Percentiles rank a stretch among this genome's conserved stretches.
Conservation (phyloP, 2,329 filamentous ascomycete species). For the Alternaria sp. region DNA sequence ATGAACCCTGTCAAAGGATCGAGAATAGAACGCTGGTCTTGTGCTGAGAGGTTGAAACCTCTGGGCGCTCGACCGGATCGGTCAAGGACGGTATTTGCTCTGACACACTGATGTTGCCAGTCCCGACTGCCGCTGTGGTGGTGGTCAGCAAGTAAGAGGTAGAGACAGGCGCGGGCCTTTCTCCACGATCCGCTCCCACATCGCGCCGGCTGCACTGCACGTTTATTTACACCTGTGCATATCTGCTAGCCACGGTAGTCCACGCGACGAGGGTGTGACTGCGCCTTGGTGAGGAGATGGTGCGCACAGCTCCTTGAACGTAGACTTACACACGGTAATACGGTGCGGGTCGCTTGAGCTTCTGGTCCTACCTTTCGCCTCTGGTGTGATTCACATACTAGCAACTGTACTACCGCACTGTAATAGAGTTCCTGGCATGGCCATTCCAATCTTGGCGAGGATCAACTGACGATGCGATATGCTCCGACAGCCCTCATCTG, state of each 20-base stretch:
- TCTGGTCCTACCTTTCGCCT: slow-evolving; percentile 25
- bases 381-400: slow-evolving; percentile 17
- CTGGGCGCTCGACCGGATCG: slow-evolving; percentile 10
- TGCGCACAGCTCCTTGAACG: slow-evolving; percentile 1
- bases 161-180: slow-evolving; percentile 39
- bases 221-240: slow-evolving; percentile 50
- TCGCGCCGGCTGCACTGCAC: slow-evolving; percentile 50
- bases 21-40: slow-evolving; percentile 9
- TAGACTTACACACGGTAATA: slow-evolving; percentile 32
- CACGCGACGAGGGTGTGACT: slow-evolving; percentile 46
- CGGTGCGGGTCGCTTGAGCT: slow-evolving; percentile 36
- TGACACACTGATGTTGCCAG: slow-evolving; percentile 5
- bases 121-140: slow-evolving; percentile 22
- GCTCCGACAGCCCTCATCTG: slow-evolving; percentile 23
- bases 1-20: slow-evolving; percentile 13
- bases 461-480: slow-evolving; percentile 23
- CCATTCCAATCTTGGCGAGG: slow-evolving; percentile 10
- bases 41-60: not conserved
- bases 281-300: slow-evolving; percentile 18
- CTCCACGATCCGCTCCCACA: slow-evolving; percentile 48
- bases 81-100: slow-evolving; percentile 7
- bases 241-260: slow-evolving; percentile 35
- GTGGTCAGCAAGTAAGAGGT: slow-evolving; percentile 47
- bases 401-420: slow-evolving; percentile 22
- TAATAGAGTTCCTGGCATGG: slow-evolving; percentile 23